Percentiles rank a stretch among this genome's conserved stretches.
phyloP scores from a whole-genome alignment of 495 filamentous ascomycete genomes.

The Penicillium bovifimosum region DNA sequence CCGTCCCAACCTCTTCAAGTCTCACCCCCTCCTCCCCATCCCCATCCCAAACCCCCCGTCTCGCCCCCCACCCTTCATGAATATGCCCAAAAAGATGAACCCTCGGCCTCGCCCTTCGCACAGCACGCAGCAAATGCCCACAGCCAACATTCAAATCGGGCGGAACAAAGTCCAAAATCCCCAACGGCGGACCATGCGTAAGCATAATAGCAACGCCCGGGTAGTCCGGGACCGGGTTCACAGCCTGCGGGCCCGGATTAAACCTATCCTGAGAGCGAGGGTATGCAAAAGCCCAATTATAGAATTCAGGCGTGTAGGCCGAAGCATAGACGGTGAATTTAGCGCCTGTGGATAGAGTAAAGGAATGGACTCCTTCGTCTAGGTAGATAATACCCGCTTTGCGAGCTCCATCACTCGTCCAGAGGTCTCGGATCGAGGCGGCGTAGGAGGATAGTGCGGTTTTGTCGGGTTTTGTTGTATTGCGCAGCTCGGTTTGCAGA shows the following conservation, averaged over 20 bases:
- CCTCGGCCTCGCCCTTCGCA: conserved; percentile 38
- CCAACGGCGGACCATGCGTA: conserved; percentile 67
- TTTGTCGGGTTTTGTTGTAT: background rate
- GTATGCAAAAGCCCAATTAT: conserved; percentile 61
- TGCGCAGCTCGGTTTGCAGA: background rate
- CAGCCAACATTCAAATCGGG: conserved; percentile 40
- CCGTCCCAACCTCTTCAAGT: conserved; percentile 23
- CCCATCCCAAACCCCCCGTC: conserved; percentile 49
- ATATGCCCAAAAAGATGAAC: conserved; percentile 60
- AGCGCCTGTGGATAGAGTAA: conserved; percentile 54
- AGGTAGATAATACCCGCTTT: conserved; percentile 55
- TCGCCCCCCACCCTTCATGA: conserved; percentile 68
- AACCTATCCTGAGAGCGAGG: conserved; percentile 47
- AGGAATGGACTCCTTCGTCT: conserved; percentile 57
- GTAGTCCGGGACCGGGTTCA: conserved; percentile 45
- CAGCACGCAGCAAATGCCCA: conserved; percentile 40
- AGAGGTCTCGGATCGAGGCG: conserved; percentile 36
- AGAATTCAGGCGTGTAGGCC: conserved; percentile 59
- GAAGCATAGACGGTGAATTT: conserved; percentile 61
- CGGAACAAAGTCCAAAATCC: conserved; percentile 48
- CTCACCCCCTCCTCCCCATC: conserved; percentile 11
- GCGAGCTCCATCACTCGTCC: conserved; percentile 43
- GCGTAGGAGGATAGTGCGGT: conserved; percentile 16
- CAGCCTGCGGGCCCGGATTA: conserved; percentile 33
- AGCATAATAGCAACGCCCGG: conserved; percentile 58